A percentile compares a stretch with the other conserved stretches of the same genome.
These are phyloP conservation scores for Blastomyces percursus DNA, from an alignment of 2,329 filamentous ascomycete species.

Conservation along the genomic window DNA sequence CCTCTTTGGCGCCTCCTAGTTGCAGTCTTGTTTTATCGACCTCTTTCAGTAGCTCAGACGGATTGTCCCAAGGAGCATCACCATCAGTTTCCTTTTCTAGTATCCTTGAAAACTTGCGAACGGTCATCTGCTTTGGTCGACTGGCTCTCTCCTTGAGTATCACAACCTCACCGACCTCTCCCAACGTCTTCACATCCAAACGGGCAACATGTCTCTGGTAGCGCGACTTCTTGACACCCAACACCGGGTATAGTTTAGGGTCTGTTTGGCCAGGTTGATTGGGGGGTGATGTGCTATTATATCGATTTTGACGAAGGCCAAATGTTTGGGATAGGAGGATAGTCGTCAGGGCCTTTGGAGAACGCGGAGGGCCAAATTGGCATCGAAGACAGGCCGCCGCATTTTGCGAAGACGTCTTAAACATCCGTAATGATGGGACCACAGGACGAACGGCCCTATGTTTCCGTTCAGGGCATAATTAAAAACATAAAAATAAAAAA, in stretches of 20 bases:
- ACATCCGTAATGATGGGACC: conserved; percentile 17
- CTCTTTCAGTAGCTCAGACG: conserved; percentile 11
- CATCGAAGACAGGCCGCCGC: conserved; percentile 18
- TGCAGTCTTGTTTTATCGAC: conserved; percentile 9
- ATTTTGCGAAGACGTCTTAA: conserved; percentile 17
- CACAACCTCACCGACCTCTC: conserved; percentile 2
- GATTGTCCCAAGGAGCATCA: conserved; percentile 6
- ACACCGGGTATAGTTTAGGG: background rate
- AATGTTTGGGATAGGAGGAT: background rate
- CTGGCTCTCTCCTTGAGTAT: conserved; percentile 1
- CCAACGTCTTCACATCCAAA: conserved; percentile 3
- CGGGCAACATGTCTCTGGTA: conserved; percentile 4
- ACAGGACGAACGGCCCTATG: conserved; percentile 1
- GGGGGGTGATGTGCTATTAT: background rate
- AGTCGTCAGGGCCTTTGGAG: background rate
- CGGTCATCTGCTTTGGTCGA: background rate
- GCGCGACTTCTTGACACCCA: background rate
- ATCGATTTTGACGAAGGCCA: conserved; percentile 1
- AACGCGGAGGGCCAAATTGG: conserved; percentile 10
- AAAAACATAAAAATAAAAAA: background rate
- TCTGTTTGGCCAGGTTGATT: background rate
- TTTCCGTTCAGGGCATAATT: background rate
- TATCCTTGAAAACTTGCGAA: background rate
- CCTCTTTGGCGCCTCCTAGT: conserved; percentile 8
- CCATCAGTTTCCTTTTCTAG: conserved; percentile 2